Evolutionary conservation across 192 early-diverging fungal species (phyloP).

Genomic region (Neocallimastix lanati): DNA sequence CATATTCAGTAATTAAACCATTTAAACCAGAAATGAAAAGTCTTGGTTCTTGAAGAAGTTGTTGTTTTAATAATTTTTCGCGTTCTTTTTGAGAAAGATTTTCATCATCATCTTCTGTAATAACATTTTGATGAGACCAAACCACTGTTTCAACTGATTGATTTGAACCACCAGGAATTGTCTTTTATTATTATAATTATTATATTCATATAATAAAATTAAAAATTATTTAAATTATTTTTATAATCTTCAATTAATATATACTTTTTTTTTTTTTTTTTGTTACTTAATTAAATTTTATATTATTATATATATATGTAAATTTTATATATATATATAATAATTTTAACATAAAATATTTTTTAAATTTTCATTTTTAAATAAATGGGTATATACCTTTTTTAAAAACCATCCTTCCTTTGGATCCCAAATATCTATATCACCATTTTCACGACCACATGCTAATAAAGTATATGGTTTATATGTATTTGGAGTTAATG

Average conservation of each 20-base stretch:
- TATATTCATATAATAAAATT: too few relatives aligned
- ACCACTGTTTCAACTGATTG: slow-evolving; percentile 57
- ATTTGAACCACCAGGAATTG: slow-evolving; percentile 58
- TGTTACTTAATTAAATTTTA: too few relatives aligned
- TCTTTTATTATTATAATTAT: slow-evolving; percentile 17
- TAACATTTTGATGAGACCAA: slow-evolving; percentile 55
- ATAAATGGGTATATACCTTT: slow-evolving; percentile 60
- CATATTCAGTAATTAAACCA: slow-evolving; percentile 74
- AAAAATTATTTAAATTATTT: too few relatives aligned
- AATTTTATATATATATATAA: too few relatives aligned
- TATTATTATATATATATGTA: too few relatives aligned
- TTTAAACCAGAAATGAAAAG: slow-evolving; percentile 76
- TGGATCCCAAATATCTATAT: slow-evolving; percentile 85
- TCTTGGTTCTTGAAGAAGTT: slow-evolving; percentile 27
- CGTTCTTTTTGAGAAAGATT: slow-evolving; percentile 20
- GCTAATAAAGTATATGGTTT: slow-evolving; percentile 32
- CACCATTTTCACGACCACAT: slow-evolving; percentile 74
- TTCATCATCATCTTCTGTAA: slow-evolving; percentile 37
- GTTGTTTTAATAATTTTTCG: slow-evolving; percentile 12
- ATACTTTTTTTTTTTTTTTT: too few relatives aligned
- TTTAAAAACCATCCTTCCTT: slow-evolving; percentile 48
- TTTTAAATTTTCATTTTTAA: too few relatives aligned
- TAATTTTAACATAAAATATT: too few relatives aligned
- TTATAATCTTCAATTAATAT: too few relatives aligned
- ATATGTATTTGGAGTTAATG: slow-evolving; percentile 47